Base-by-base conservation (phyloP, 2,329 filamentous ascomycete species). In the Daldinia eschscholtzii region DNA sequence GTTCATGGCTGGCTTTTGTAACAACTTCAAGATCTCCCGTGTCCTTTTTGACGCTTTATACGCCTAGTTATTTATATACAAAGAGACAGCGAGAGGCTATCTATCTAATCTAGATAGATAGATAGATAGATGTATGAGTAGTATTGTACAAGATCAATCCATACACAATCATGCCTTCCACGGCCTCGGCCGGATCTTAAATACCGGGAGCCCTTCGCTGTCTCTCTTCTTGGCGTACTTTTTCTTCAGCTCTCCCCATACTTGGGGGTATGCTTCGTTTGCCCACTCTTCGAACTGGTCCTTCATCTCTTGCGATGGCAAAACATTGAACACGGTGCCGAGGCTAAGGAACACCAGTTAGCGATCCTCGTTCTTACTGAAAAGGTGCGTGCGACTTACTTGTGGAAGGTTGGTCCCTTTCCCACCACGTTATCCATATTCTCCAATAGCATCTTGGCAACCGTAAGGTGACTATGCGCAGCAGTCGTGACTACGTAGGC, bases 401-500 rank as follows among this genome's bases (percentile, higher is more conserved):
- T 73, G 15, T 72, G 23, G 18, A 66, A 48, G 35, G 76, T 67
- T 12, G 77, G 75, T 61, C 71, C 68, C 57, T 70, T 72, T 56
- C 74, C 92, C 63, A 90, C 87, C 64, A 89, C 88, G 57, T 83
- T 83, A 71, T 91, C 86, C 83, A 92, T 92, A 33, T 87, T 85
- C 72, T 89, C 84, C 48, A 97, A 83, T 37, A 93, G 82, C 64
- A 84, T 82, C 73, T 89, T 87, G 2, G 90, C 90, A 73, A 92
- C 89, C 20, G 92, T 88, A 53, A 93, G 85, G 57, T 91, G 85
- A 26, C 89, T 90, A 71, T 93, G 92, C 2, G 90, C 89, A 0
- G 92, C 92, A 62, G 97, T 79, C 0, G 92, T 92, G 7, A 89
- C 92, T 55, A 92, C 84, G 78, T 97, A 98, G 1, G 91, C 89